Evolutionary conservation across 768 basidiomycete genomes (phyloP), one percentile per base, ranked within the genome.

Genomic region (Pleurotus tuoliensis): DNA sequence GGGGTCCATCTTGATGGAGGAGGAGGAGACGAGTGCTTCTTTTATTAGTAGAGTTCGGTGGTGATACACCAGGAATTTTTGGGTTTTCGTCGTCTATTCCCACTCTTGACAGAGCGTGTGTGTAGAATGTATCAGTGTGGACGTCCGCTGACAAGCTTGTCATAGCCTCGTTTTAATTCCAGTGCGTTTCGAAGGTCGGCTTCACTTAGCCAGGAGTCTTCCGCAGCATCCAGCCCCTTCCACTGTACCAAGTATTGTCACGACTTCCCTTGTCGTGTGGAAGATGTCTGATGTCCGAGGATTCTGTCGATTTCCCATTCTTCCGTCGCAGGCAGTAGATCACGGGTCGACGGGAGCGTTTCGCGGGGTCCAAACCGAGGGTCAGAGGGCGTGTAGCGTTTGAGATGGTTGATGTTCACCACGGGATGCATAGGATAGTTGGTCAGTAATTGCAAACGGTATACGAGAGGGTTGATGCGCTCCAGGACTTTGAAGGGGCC

Each of bases 401-500:
- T 51, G 0, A 71, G 52, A 37, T 69, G 69, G 0, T 46, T n/a
- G 0, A 67, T 18, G 39, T 69, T 67, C 25, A 71, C 56, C 0
- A 69, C 58, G 0, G 64, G 63, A 15, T 64, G 63, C 61, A 65
- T 66, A 0, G 65, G 66, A 41, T 66, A 71, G 2, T 59, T 56
- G 51, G 63, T 61, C 1, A 63, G 62, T 1, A 70, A 60, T 0
- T 59, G 58, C 1, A 70, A 43, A 3, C 63, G 58, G 40, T 66
- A 70, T 6, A 66, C 66, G 0, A 62, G 12, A 0, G 62, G 62
- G 27, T 64, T 66, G 2, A 72, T 55, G 5, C 58, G 58, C 47
- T 70, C 66, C 38, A 62, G 44, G 0, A 69, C 60, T 43, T 66
- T 63, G 30, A 67, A 69, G 4, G 67, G 68, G 0, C 69, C 65